A percentile compares a stretch with the other conserved stretches of the same genome.
Evolutionary conservation across 371 early-diverging fungal genomes (phyloP).

Genomic region (Nematocida sp.): DNA sequence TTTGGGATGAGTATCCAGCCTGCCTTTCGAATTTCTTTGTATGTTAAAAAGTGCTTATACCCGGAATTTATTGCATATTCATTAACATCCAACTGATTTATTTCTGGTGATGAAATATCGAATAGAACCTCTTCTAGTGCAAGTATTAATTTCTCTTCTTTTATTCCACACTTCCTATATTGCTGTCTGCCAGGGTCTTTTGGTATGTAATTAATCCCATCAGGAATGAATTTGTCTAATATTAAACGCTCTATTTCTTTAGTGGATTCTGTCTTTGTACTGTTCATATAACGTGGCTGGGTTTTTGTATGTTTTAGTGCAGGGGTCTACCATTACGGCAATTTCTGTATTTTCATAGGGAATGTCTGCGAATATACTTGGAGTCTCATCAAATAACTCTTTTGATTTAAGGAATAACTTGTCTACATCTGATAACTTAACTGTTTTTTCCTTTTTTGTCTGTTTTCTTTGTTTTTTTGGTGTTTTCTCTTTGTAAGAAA

Average conservation of each 20-base stretch:
- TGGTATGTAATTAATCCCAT: constrained; percentile 14
- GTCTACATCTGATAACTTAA: not conserved
- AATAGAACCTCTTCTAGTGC: constrained; percentile 47
- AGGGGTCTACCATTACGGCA: constrained; percentile 4
- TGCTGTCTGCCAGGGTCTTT: constrained; percentile 47
- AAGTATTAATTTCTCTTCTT: constrained; percentile 9
- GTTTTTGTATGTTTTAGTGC: constrained; percentile 13
- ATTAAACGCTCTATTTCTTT: constrained; percentile 8
- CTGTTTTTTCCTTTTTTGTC: not conserved
- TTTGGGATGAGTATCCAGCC: constrained; percentile 39
- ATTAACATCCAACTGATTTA: not conserved
- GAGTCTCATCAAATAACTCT: constrained; percentile 15
- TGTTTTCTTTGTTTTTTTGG: not conserved
- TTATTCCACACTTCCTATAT: constrained; percentile 26
- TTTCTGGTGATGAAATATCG: not conserved
- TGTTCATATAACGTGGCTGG: constrained; percentile 28
- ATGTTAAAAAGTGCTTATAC: constrained; percentile 21
- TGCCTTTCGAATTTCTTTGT: constrained; percentile 14
- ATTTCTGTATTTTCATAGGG: constrained; percentile 35
- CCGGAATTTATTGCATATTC: not conserved
- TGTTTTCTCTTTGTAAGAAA: not conserved
- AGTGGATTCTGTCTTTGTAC: constrained; percentile 11
- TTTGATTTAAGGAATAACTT: constrained; percentile 2
- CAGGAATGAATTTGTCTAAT: not conserved
- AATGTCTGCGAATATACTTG: constrained; percentile 15